These are phyloP conservation scores for Ogataea paradorogensis DNA, from an alignment of 805 yeast species.

Conservation along the genomic window DNA sequence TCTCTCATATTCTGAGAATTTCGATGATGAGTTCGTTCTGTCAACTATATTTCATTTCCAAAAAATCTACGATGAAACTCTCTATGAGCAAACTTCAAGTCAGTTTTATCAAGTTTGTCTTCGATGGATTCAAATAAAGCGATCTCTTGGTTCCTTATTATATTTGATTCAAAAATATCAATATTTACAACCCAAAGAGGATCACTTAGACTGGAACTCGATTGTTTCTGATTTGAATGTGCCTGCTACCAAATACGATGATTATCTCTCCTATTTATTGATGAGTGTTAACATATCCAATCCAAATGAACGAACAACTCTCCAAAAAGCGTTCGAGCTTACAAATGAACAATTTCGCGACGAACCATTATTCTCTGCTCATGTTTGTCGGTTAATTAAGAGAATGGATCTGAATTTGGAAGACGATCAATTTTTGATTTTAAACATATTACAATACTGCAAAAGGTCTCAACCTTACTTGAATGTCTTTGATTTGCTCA, in stretches of 20 bases:
- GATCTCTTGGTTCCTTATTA: constrained; percentile 3
- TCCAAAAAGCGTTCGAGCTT: constrained; percentile 2
- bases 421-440: constrained; percentile 8
- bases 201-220: constrained; percentile 5
- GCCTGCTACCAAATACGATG: neutral
- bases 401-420: neutral
- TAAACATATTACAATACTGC: constrained; percentile 10
- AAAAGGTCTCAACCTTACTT: neutral
- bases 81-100: constrained; percentile 14
- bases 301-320: neutral
- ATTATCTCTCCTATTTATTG: constrained; percentile 6
- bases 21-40: neutral
- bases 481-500: constrained; percentile 22
- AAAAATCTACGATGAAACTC: neutral
- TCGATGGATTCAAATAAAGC: constrained; percentile 1
- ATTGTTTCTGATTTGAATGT: neutral
- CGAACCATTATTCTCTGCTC: neutral
- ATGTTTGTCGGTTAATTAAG: constrained; percentile 3
- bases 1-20: neutral
- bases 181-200: neutral
- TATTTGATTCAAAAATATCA: constrained; percentile 5
- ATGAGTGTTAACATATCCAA: neutral
- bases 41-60: constrained; percentile 2
- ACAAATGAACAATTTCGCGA: neutral
- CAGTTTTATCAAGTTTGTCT: constrained; percentile 11